These are phyloP conservation scores for Mucor irregularis DNA, from an alignment of 371 early-diverging fungal genomes.

Conservation along the genomic window DNA sequence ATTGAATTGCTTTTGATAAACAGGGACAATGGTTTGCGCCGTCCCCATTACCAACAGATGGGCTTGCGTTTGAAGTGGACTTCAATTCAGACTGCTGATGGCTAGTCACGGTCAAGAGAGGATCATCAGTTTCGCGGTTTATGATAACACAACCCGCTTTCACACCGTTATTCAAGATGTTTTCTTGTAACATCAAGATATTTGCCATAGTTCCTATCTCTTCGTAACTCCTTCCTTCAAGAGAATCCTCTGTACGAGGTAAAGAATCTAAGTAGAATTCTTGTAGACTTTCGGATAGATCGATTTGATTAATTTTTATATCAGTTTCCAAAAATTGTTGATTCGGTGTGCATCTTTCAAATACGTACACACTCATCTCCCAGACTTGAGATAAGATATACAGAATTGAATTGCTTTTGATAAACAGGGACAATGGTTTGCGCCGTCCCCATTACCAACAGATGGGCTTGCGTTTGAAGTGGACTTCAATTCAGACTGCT, in stretches of 20 bases:
- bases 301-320: conserved; percentile 21
- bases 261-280: conserved; percentile 30
- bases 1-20: conserved; percentile 25
- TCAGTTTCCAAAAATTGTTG: conserved; percentile 35
- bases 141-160: conserved; percentile 45
- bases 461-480: too few relatives aligned
- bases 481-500: background rate
- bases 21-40: conserved; percentile 2
- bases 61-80: background rate
- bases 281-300: conserved; percentile 15
- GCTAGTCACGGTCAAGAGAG: background rate
- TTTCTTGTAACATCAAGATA: conserved; percentile 38
- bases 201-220: conserved; percentile 40
- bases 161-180: conserved; percentile 42
- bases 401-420: too few relatives aligned
- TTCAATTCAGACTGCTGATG: background rate
- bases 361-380: too few relatives aligned
- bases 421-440: background rate
- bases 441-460: too few relatives aligned
- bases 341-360: conserved; percentile 33
- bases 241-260: conserved; percentile 13
- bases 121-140: conserved; percentile 22
- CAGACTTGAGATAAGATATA: too few relatives aligned
- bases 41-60: background rate
- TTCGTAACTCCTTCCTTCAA: conserved; percentile 35